A percentile compares a stretch with the other conserved stretches of the same genome.
These are phyloP conservation scores for Coemansia aciculifera DNA, from an alignment of 192 early-diverging fungal genomes.

Conservation along the genomic window DNA sequence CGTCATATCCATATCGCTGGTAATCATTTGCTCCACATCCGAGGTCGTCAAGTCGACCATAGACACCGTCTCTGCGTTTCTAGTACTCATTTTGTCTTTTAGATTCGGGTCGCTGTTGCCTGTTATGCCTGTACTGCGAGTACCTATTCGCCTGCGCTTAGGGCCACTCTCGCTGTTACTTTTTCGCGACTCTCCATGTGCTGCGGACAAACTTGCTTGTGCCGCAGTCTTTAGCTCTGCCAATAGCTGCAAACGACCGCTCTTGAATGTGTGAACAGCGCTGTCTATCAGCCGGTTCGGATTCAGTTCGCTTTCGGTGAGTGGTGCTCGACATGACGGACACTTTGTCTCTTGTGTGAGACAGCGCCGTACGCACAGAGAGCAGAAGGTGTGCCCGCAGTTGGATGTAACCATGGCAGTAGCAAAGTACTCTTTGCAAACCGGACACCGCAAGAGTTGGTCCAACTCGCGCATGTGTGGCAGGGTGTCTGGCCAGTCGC, in stretches of 20 bases:
- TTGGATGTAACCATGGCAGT: constrained; percentile 60
- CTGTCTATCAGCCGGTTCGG: constrained; percentile 49
- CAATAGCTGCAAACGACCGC: constrained; percentile 32
- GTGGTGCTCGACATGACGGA: constrained; percentile 62
- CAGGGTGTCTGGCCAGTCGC: constrained; percentile 61
- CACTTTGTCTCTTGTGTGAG: constrained; percentile 62
- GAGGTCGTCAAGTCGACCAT: constrained; percentile 18
- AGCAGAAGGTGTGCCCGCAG: constrained; percentile 80
- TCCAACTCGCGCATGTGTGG: constrained; percentile 61
- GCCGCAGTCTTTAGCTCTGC: constrained; percentile 10
- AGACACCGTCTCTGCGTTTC: background rate
- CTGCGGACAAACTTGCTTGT: background rate
- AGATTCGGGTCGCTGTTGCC: background rate
- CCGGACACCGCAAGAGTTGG: constrained; percentile 68
- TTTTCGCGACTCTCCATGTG: background rate
- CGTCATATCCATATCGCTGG: constrained; percentile 11
- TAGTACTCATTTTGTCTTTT: background rate
- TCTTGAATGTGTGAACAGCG: constrained; percentile 27
- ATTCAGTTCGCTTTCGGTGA: constrained; percentile 39
- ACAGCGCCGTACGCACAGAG: constrained; percentile 68
- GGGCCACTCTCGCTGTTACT: background rate
- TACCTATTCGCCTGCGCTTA: constrained; percentile 32
- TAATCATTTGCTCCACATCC: constrained; percentile 12
- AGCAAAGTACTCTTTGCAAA: constrained; percentile 72
- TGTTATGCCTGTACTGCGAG: constrained; percentile 8